A percentile compares a stretch with the other conserved stretches of the same genome.
Evolutionary conservation across 495 filamentous ascomycete species (phyloP).

Genomic region (Cercophora newfieldiana): DNA sequence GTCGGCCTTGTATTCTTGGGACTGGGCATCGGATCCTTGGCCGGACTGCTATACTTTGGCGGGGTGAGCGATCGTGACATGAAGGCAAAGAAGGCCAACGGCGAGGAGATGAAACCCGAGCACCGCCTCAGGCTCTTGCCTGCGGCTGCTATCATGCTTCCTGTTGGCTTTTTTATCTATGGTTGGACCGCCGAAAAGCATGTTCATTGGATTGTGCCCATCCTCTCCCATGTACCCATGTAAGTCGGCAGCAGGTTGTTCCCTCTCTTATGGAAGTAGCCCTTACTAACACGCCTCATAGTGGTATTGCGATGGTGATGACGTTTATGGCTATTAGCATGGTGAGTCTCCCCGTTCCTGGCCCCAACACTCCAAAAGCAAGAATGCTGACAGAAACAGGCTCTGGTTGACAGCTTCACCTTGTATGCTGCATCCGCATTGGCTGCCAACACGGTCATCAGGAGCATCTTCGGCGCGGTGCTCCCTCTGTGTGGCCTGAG

Average conservation of each 20-base stretch:
- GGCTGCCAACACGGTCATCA: slow-evolving; percentile 53
- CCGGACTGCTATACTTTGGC: slow-evolving; percentile 37
- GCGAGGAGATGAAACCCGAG: slow-evolving; percentile 38
- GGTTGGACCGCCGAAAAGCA: slow-evolving; percentile 45
- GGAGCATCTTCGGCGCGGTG: slow-evolving; percentile 56
- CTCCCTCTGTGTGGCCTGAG: slow-evolving; percentile 56
- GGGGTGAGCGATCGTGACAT: slow-evolving; percentile 35
- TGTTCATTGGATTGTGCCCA: slow-evolving; percentile 55
- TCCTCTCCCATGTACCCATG: slow-evolving; percentile 47
- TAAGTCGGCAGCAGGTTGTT: slow-evolving; percentile 42
- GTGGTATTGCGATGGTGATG: slow-evolving; percentile 46
- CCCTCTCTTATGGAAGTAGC: slow-evolving; percentile 46
- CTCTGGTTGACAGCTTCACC: slow-evolving; percentile 58
- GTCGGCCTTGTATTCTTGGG: slow-evolving; percentile 44
- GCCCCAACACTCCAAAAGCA: slow-evolving; percentile 24
- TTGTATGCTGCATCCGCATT: slow-evolving; percentile 63
- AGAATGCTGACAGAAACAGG: slow-evolving; percentile 1
- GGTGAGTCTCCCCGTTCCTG: slow-evolving; percentile 21
- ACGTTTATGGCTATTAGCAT: slow-evolving; percentile 48
- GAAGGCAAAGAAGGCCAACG: slow-evolving; percentile 31
- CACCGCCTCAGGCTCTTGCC: slow-evolving; percentile 29
- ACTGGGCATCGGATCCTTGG: slow-evolving; percentile 39
- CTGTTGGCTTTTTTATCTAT: slow-evolving; percentile 52
- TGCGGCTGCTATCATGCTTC: slow-evolving; percentile 47
- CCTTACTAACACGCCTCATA: slow-evolving; percentile 31